Evolutionary conservation across 768 basidiomycete genomes (phyloP), one percentile per base, ranked within the genome.

Genomic region (Cubamyces lactineus): DNA sequence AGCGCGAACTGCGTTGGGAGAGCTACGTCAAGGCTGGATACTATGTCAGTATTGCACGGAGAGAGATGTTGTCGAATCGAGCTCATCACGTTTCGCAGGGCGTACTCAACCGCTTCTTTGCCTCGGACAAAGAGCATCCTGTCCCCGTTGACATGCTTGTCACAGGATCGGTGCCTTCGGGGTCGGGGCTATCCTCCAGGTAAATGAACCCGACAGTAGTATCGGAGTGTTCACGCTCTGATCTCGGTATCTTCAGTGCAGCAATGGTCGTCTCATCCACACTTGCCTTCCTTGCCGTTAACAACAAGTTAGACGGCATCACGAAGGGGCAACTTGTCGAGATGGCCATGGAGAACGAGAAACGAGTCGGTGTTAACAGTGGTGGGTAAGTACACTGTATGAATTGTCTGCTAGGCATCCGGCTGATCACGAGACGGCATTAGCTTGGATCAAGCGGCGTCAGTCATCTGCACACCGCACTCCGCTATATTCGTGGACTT

Each of bases 381-480:
- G 90, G 89, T 63, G 89, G 90, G 89, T 90, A 67, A 62, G 83
- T 71, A 19, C 12, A 23, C 7, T 2, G 24, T 57, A n/a, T 6
- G 43, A 28, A 40, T 15, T 40, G n/a, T 21, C 12, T n/a, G n/a
- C 8, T 19, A 41, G 21, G 21, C 41, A n/a, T n/a, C 7, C 49
- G 5, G 12, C 23, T n/a, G 16, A 7, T 23, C 43, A 49, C n/a
- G 5, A 28, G 45, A 66, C 46, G 65, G 43, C 67, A 66, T 57
- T 23, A 90, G 92, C 24, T 91, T 96, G 89, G 94, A 96, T 72
- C 93, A 95, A 80, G 89, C 93, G 1, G 92, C 93, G 0, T 94
- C 91, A 0, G 87, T 94, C 40, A 88, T 96, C 66, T 89, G 86
- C 16, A 79, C 82, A 24, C 79, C 89, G 0, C 81, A 83, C 21